A percentile compares a stretch with the other conserved stretches of the same genome.
Conservation (phyloP, 208 protist species). For the Entamoeba dispar region DNA sequence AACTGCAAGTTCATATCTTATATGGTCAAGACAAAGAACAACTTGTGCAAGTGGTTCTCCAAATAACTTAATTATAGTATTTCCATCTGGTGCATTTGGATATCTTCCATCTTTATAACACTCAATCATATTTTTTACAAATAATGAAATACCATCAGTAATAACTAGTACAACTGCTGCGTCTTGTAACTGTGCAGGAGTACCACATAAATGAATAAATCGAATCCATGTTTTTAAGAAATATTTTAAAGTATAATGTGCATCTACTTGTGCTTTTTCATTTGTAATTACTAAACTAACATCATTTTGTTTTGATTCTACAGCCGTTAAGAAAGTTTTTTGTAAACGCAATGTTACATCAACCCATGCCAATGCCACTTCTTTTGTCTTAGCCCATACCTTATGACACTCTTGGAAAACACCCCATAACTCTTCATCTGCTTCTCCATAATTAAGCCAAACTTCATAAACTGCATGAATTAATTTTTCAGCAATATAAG, state of each 20-base stretch:
- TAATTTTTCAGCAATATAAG: background rate
- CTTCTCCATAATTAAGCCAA: background rate
- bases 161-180: background rate
- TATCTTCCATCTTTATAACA: background rate
- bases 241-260: background rate
- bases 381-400: background rate
- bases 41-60: background rate
- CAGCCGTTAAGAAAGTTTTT: background rate
- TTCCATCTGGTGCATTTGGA: background rate
- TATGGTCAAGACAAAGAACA: background rate
- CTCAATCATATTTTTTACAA: background rate
- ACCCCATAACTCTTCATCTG: background rate
- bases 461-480: background rate
- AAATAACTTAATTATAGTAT: background rate
- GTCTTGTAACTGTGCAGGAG: background rate
- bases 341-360: background rate
- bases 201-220: background rate
- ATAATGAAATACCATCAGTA: background rate
- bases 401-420: background rate
- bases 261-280: background rate
- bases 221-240: background rate
- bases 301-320: background rate
- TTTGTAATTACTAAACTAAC: background rate
- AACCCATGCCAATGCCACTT: background rate
- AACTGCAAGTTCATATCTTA: background rate